Percentiles rank a stretch among this genome's conserved stretches.
phyloP scores from a whole-genome alignment of 768 basidiomycete species.

The Termitomyces sp. region DNA sequence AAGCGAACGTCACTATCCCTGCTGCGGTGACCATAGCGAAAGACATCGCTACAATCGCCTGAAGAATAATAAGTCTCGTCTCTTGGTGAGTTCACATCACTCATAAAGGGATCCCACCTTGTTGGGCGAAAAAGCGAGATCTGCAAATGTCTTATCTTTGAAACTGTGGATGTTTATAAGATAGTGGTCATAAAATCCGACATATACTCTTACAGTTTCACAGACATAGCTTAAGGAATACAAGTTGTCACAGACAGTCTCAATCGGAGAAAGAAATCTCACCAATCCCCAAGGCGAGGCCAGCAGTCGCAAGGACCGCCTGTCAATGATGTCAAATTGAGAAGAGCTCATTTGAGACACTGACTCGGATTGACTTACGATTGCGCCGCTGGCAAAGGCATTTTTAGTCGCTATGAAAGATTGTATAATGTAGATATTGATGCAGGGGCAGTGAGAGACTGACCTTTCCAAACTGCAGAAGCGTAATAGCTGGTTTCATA shows the following conservation, averaged over 20 bases:
- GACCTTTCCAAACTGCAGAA: constrained; percentile 14
- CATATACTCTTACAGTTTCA: neutral
- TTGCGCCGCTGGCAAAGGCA: constrained; percentile 7
- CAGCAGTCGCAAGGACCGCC: constrained; percentile 13
- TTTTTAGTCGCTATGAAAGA: constrained; percentile 11
- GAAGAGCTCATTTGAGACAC: neutral
- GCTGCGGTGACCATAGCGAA: constrained; percentile 11
- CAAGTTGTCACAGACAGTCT: neutral
- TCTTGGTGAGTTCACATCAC: neutral
- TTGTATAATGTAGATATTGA: neutral
- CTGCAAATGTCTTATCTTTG: constrained; percentile 4
- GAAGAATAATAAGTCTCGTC: neutral
- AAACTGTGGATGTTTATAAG: constrained; percentile 6
- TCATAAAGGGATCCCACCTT: constrained; percentile 3
- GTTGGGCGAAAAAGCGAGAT: constrained; percentile 10
- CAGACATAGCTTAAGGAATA: constrained; percentile 1
- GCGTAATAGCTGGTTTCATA: constrained; percentile 11
- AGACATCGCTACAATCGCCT: constrained; percentile 10
- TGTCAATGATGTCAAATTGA: neutral
- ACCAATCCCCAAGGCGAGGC: constrained; percentile 15
- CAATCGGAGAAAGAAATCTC: neutral
- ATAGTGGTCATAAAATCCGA: neutral
- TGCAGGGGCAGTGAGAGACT: neutral
- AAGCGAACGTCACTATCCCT: constrained; percentile 6
- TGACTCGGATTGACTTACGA: neutral